Evolutionary conservation across 108 stramenopile species (phyloP).

Genomic region (Parietichytrium sp.): DNA sequence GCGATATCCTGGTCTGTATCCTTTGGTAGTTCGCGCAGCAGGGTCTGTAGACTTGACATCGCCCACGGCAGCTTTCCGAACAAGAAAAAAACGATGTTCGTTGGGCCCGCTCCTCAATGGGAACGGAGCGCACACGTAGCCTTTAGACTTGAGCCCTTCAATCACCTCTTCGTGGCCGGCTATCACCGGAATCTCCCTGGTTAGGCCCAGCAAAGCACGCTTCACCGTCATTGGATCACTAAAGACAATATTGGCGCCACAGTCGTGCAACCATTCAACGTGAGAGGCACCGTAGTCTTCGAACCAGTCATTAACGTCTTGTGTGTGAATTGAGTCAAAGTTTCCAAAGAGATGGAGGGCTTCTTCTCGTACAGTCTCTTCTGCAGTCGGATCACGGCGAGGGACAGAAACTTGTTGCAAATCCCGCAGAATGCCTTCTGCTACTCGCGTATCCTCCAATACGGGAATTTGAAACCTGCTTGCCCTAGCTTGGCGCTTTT

Average conservation of each 20-base stretch:
- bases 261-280: conserved; percentile 27
- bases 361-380: neutral
- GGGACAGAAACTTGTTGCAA: neutral
- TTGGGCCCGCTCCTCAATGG: neutral
- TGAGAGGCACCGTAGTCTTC: conserved; percentile 26
- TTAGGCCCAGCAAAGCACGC: conserved; percentile 14
- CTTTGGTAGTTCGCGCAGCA: too few relatives aligned
- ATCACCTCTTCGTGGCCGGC: neutral
- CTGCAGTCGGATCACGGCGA: neutral
- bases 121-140: neutral
- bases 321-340: neutral
- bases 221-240: neutral
- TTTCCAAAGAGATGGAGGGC: neutral
- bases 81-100: neutral
- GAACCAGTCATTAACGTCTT: conserved; percentile 17
- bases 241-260: conserved; percentile 22
- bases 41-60: too few relatives aligned
- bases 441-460: neutral
- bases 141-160: neutral
- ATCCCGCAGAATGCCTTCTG: neutral
- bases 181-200: neutral
- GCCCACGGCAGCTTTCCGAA: neutral
- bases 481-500: conserved; percentile 2
- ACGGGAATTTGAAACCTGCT: conserved; percentile 26
- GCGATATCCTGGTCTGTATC: too few relatives aligned